Conservation (phyloP, 306 rosid genomes). For the Castanea mollissima region DNA sequence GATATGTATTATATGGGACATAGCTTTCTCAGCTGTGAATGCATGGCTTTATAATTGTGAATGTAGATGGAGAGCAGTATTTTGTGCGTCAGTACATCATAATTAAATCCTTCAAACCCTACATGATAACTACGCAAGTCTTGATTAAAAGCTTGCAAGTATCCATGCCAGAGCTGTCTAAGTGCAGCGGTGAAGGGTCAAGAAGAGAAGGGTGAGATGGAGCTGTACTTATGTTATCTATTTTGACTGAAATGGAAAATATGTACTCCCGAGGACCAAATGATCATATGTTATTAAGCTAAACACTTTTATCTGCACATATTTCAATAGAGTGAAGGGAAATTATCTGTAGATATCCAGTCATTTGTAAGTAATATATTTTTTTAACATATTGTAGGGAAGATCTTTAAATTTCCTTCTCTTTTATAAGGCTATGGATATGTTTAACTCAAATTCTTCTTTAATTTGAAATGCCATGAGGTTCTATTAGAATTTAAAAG, state of each 20-base stretch:
- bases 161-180: background rate
- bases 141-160: background rate
- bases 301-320: background rate
- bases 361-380: background rate
- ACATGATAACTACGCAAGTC: background rate
- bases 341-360: background rate
- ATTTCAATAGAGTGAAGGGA: background rate
- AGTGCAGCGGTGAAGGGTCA: background rate
- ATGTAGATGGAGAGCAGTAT: background rate
- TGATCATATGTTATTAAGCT: background rate
- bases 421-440: background rate
- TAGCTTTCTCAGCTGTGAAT: background rate
- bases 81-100: background rate
- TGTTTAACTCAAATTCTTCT: background rate
- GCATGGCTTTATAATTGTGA: background rate
- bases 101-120: background rate
- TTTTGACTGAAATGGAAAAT: background rate
- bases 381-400: background rate
- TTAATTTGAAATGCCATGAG: background rate
- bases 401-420: background rate
- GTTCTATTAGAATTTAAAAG: background rate
- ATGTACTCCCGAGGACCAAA: background rate
- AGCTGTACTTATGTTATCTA: background rate
- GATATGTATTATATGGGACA: background rate
- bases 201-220: slow-evolving; percentile 2